Evolutionary conservation across 2,329 filamentous ascomycete genomes (phyloP).

Genomic region (Aureobasidium sp.): DNA sequence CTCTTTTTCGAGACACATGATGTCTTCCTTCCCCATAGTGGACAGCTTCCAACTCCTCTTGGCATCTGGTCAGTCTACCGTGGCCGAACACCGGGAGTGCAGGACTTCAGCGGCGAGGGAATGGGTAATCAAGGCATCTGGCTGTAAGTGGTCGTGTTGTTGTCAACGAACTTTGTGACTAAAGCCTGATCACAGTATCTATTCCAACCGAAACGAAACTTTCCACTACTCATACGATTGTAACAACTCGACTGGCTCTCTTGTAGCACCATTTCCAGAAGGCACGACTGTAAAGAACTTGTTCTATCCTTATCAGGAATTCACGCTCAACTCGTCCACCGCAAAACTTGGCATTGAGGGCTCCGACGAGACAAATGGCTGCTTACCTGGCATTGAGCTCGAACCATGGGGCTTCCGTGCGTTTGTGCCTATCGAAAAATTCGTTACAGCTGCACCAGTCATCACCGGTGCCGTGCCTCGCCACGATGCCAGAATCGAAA

Average conservation of each 20-base stretch:
- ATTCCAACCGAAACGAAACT: constrained; percentile 43
- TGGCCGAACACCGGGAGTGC: constrained; percentile 37
- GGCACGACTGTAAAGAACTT: constrained; percentile 54
- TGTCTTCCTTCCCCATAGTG: constrained; percentile 46
- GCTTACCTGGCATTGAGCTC: constrained; percentile 47
- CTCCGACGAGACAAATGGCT: constrained; percentile 47
- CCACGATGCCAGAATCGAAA: constrained; percentile 53
- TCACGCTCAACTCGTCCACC: constrained; percentile 42
- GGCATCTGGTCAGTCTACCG: constrained; percentile 56
- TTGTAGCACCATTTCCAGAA: constrained; percentile 50
- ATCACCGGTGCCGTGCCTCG: constrained; percentile 55
- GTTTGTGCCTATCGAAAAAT: constrained; percentile 49
- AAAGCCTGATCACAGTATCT: too few species aligned
- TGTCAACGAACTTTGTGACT: too few species aligned
- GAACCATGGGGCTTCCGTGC: constrained; percentile 52
- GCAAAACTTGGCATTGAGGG: constrained; percentile 43
- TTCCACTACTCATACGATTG: constrained; percentile 54
- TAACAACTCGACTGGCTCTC: constrained; percentile 37
- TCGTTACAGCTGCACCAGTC: constrained; percentile 47
- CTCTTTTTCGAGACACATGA: constrained; percentile 51
- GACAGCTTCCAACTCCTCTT: constrained; percentile 47
- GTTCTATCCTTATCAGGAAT: constrained; percentile 52
- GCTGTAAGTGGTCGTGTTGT: too few species aligned
- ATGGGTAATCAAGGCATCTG: constrained; percentile 38
- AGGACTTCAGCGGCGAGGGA: constrained; percentile 42